Base-by-base conservation (phyloP, 345 rosid species). In the Draba incana region DNA sequence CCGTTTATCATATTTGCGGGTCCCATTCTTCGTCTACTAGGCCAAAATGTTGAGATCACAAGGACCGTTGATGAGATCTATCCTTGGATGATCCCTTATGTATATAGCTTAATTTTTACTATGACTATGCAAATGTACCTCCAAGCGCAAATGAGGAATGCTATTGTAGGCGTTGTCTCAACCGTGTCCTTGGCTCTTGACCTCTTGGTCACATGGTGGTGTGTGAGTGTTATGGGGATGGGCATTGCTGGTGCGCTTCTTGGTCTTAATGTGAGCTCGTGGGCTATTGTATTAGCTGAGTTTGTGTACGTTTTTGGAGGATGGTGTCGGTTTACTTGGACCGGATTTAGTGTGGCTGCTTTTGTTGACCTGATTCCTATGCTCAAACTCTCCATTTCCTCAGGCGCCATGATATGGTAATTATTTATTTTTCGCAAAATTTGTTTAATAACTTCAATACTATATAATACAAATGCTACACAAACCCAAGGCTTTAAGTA, bases 281-380 rank as follows among this genome's bases (percentile, higher is more conserved):
- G 88, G 87, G 12, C 57, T 4, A 51, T 73, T 55, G 76, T 78
- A 3, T 28, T 83, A 16, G 85, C 78, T 3, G 82, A 79, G 82
- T 68, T 83, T 46, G 78, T 83, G 37, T 87, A 84, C 46, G 35
- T 82, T 10, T 79, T 85, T 16, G 84, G 92, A 1, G 89, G 92
- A 6, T 81, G 92, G 90, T 89, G 96, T 66, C 82, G 86, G 4
- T 4, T 76, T 7, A 84, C 90, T 7, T 85, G 96, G 92, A 85
- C 70, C n/a, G 92, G 96, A 1, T 84, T 89, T 64, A 71, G 79
- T 14, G 30, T 12, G 27, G 81, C 78, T 57, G 81, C 88, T 14
- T 84, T 87, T 61, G 7, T 39, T 31, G 86, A 82, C 62, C 35
- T 87, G 4, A 3, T 77, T 5, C 90, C 96, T 3, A 68, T 84